Percentiles rank a stretch among this genome's conserved stretches.
Evolutionary conservation across 495 filamentous ascomycete species (phyloP).

Genomic region (Aspergillus funiculosus): DNA sequence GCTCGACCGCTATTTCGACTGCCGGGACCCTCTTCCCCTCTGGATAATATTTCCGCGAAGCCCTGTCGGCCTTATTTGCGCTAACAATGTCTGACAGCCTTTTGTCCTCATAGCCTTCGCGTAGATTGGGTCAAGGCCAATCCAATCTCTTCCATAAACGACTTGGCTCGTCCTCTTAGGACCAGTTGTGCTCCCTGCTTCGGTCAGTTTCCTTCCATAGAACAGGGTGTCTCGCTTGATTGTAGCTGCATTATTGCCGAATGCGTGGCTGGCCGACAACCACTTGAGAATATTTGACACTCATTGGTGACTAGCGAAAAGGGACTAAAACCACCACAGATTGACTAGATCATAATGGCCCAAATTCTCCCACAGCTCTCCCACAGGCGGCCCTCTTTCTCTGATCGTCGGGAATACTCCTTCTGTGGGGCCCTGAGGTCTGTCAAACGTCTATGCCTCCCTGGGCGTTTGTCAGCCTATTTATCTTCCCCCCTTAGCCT

Average conservation of each 20-base stretch:
- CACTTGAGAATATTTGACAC: background rate
- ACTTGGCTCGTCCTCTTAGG: slow-evolving; percentile 4
- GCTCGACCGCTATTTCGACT: slow-evolving; percentile 1
- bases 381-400: no score
- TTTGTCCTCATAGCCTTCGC: background rate
- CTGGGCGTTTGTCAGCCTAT: background rate
- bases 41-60: background rate
- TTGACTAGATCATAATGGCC: no score
- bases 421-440: slow-evolving; percentile 4
- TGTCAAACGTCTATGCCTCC: background rate
- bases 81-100: background rate
- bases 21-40: background rate
- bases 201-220: background rate
- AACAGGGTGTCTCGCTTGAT: slow-evolving; percentile 1
- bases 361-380: slow-evolving; percentile 5
- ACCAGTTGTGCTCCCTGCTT: no score
- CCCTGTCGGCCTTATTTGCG: background rate
- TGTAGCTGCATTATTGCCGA: background rate
- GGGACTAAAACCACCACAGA: slow-evolving; percentile 3
- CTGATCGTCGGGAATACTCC: background rate
- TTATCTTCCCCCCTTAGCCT: background rate
- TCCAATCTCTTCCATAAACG: background rate
- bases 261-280: background rate
- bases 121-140: background rate
- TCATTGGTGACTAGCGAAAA: slow-evolving; percentile 1